Conservation (phyloP, 371 early-diverging fungal species). For the Syncephalastrum monosporum region DNA sequence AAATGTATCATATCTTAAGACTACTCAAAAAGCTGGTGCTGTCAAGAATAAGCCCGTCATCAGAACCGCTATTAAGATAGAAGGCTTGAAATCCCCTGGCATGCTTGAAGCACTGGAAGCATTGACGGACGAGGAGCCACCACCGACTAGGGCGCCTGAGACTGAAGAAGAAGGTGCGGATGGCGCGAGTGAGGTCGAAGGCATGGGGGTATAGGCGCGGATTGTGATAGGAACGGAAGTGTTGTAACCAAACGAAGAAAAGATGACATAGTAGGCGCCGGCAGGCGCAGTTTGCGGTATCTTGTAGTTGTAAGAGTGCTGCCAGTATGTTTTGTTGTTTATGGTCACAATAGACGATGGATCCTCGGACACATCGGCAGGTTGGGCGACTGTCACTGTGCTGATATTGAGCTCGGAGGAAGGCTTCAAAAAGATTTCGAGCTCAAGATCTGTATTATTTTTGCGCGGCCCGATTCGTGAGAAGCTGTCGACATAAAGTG, state of each 20-base stretch:
- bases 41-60: too few species aligned
- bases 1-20: too few species aligned
- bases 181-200: too few species aligned
- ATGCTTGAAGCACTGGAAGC: too few species aligned
- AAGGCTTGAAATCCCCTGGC: too few species aligned
- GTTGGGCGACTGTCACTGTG: slow-evolving; percentile 13
- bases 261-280: slow-evolving; percentile 19
- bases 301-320: slow-evolving; percentile 22
- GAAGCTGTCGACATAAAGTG: not conserved
- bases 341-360: slow-evolving; percentile 16
- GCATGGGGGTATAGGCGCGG: slow-evolving; percentile 9
- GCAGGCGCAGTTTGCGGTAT: slow-evolving; percentile 16
- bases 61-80: too few species aligned
- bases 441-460: slow-evolving; percentile 4
- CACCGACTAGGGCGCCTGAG: too few species aligned
- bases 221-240: slow-evolving; percentile 24
- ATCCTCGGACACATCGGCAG: slow-evolving; percentile 25
- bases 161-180: too few species aligned
- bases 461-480: not conserved
- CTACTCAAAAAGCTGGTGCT: too few species aligned
- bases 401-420: slow-evolving; percentile 9
- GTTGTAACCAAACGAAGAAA: slow-evolving; percentile 8
- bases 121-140: too few species aligned
- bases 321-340: slow-evolving; percentile 17
- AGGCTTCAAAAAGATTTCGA: slow-evolving; percentile 22